A percentile compares a stretch with the other conserved stretches of the same genome.
These are phyloP conservation scores for Glycyrrhiza uralensis DNA, from an alignment of 306 rosid species.

Conservation along the genomic window DNA sequence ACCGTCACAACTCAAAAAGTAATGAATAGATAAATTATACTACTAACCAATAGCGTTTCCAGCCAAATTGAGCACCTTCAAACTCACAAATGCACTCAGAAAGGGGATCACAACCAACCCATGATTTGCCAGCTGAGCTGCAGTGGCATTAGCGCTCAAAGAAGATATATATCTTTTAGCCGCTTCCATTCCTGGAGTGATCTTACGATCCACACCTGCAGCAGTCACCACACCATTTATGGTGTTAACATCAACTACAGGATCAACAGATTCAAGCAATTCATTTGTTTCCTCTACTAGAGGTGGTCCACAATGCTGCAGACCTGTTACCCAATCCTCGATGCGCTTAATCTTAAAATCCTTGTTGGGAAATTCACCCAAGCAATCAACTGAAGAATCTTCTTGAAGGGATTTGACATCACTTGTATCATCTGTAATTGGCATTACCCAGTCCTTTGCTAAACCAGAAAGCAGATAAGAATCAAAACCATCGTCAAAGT, in stretches of 20 bases:
- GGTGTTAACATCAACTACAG: constrained; percentile 31
- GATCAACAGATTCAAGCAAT: constrained; percentile 33
- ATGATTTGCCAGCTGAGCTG: constrained; percentile 79
- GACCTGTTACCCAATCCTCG: constrained; percentile 83
- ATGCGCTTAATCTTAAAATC: constrained; percentile 75
- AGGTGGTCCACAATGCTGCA: constrained; percentile 58
- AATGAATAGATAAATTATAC: not conserved
- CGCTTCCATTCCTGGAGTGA: constrained; percentile 76
- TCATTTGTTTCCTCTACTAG: constrained; percentile 58
- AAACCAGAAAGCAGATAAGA: constrained; percentile 38
- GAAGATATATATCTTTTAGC: constrained; percentile 85
- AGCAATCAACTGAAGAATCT: constrained; percentile 35
- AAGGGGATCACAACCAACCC: constrained; percentile 90
- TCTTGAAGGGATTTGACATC: constrained; percentile 34
- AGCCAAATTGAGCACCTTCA: constrained; percentile 79
- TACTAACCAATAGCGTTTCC: constrained; percentile 82
- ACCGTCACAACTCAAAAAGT: constrained; percentile 1
- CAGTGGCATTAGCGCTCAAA: constrained; percentile 57
- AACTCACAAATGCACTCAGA: constrained; percentile 74
- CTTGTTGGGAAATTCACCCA: constrained; percentile 41
- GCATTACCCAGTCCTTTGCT: constrained; percentile 73
- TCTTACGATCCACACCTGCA: constrained; percentile 45
- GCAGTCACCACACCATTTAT: constrained; percentile 27
- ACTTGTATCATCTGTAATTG: constrained; percentile 39
- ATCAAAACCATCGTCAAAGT: constrained; percentile 55